Evolutionary conservation across 2,329 filamentous ascomycete genomes (phyloP), one percentile per base, ranked within the genome.

Genomic region (Arthrobotrys iridis): DNA sequence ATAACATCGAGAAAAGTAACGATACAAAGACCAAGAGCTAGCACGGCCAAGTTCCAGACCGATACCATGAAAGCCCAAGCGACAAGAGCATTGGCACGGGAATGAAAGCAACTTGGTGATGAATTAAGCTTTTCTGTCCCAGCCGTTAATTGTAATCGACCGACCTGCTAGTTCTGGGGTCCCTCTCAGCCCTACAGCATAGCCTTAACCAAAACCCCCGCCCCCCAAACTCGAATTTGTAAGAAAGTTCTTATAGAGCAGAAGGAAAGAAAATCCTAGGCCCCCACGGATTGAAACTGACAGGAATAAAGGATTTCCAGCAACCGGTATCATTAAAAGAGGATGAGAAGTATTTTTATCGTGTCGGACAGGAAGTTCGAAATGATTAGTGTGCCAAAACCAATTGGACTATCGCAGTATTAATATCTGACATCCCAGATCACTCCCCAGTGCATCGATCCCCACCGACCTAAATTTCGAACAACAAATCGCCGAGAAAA

Each of bases 21-120:
- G n/a, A n/a, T n/a, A n/a, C n/a, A n/a, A n/a, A n/a, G n/a, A n/a
- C n/a, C n/a, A n/a, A n/a, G n/a, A n/a, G n/a, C n/a, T n/a, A n/a
- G n/a, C n/a, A n/a, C n/a, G n/a, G n/a, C n/a, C n/a, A n/a, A n/a
- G n/a, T n/a, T n/a, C n/a, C n/a, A n/a, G n/a, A n/a, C n/a, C n/a
- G n/a, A n/a, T n/a, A n/a, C n/a, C n/a, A n/a, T n/a, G 48, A 55
- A 55, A 22, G 50, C 50, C 50, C 50, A 55, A 55, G 50, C 50
- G 50, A 30, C 11, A 11, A 22, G 15, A 24, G 7, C n/a, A 55
- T 55, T 55, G 50, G 50, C 50, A 55, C 50, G 50, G 28, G 50
- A 37, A 55, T 55, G 18, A 28, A 52, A 55, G 50, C 11, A 35
- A 7, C 50, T 37, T 55, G 30, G 30, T 6, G 6, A 24, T 24